phyloP scores from a whole-genome alignment of 2,329 filamentous ascomycete species.

The Diaporthe citrichinensis region DNA sequence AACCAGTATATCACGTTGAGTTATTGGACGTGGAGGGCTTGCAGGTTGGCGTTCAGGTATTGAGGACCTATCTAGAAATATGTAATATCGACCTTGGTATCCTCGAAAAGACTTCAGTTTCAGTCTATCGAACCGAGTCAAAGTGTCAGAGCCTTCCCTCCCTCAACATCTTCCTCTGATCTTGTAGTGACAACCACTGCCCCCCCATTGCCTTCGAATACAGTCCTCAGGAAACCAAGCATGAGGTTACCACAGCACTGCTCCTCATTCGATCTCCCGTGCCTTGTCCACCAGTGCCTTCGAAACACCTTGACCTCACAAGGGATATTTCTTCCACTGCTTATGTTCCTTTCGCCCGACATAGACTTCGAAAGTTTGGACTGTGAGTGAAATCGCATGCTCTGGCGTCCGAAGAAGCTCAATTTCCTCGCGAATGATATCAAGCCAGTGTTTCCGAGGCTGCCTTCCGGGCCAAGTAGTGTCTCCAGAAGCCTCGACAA shows the following conservation, averaged over 20 bases:
- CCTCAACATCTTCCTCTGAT: neutral
- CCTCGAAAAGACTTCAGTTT: neutral
- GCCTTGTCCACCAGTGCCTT: no score
- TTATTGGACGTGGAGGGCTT: neutral
- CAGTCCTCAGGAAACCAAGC: neutral
- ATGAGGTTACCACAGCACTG: neutral
- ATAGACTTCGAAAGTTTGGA: neutral
- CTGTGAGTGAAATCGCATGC: neutral
- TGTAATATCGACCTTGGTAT: neutral
- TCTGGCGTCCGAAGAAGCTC: neutral
- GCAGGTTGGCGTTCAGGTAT: neutral
- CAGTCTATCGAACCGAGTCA: neutral
- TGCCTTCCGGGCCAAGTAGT: neutral
- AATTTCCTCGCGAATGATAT: neutral
- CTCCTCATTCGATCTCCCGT: neutral
- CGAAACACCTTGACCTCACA: neutral
- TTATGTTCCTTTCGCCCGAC: neutral
- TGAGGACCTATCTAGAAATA: neutral
- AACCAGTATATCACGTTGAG: neutral
- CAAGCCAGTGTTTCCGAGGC: neutral
- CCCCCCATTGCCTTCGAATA: no score
- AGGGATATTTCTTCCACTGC: neutral
- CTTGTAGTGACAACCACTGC: neutral
- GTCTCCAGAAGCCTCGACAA: neutral
- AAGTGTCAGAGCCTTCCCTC: neutral